phyloP scores from a whole-genome alignment of 768 basidiomycete species.

The Sporobolomyces roseus region DNA sequence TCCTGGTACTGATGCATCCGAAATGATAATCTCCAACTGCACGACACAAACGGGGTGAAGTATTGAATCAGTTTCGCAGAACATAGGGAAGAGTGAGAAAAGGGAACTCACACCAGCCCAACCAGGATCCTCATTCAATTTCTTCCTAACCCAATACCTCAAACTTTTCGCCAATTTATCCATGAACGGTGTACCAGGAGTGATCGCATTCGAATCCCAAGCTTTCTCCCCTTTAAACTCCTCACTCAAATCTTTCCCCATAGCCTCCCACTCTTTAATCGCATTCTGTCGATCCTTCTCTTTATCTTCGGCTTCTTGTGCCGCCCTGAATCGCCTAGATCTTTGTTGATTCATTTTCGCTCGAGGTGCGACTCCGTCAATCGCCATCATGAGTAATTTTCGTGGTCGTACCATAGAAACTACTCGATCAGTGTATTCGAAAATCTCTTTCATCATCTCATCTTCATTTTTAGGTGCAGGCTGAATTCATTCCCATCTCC shows the following conservation, averaged over 20 bases:
- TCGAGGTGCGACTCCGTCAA: slow-evolving; percentile 55
- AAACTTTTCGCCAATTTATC: slow-evolving; percentile 77
- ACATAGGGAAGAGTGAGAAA: slow-evolving; percentile 4
- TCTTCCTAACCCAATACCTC: slow-evolving; percentile 92
- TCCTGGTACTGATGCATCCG: slow-evolving; percentile 93
- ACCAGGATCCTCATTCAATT: slow-evolving; percentile 89
- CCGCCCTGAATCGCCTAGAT: slow-evolving; percentile 87
- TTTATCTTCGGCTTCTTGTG: slow-evolving; percentile 92
- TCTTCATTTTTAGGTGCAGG: slow-evolving; percentile 96
- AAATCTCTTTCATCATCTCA: slow-evolving; percentile 98
- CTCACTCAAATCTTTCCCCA: slow-evolving; percentile 76
- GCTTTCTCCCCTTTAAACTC: slow-evolving; percentile 76
- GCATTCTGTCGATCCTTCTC: slow-evolving; percentile 80
- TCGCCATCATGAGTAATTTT: slow-evolving; percentile 95
- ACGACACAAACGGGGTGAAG: neutral
- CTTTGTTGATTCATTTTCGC: slow-evolving; percentile 99
- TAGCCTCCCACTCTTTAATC: slow-evolving; percentile 81
- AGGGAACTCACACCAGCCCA: slow-evolving; percentile 74
- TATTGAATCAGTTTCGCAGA: neutral
- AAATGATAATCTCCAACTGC: slow-evolving; percentile 91
- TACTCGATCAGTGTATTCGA: slow-evolving; percentile 92
- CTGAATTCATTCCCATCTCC: slow-evolving; percentile 49
- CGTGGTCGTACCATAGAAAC: slow-evolving; percentile 95
- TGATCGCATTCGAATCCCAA: slow-evolving; percentile 99
- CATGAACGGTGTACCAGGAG: slow-evolving; percentile 98